A percentile compares a stretch with the other conserved stretches of the same genome.
Evolutionary conservation across 371 early-diverging fungal species (phyloP).

Genomic region (Mucor plumbeus): DNA sequence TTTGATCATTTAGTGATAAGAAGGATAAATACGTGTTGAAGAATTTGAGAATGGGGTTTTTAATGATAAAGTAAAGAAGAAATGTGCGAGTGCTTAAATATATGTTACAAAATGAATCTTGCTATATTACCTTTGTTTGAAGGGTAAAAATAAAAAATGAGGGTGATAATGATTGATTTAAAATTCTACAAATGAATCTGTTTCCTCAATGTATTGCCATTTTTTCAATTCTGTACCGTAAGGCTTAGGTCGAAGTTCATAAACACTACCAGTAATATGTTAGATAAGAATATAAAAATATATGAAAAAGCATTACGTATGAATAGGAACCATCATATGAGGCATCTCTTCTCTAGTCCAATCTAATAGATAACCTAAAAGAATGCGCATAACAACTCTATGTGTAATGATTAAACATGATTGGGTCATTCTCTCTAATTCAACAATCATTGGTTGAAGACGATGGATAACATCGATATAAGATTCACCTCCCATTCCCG

Average conservation of each 20-base stretch:
- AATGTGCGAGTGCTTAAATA: too few relatives aligned
- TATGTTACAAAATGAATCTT: too few relatives aligned
- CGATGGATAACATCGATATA: conserved; percentile 88
- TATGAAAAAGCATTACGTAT: conserved; percentile 40
- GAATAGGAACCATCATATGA: conserved; percentile 60
- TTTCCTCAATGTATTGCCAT: conserved; percentile 59
- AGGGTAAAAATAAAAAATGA: background rate
- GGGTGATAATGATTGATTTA: conserved; percentile 8
- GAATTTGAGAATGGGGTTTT: too few relatives aligned
- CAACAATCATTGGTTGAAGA: conserved; percentile 81
- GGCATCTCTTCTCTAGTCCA: conserved; percentile 75
- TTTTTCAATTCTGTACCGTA: conserved; percentile 77
- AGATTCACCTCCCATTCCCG: conserved; percentile 86
- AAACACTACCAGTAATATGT: conserved; percentile 33
- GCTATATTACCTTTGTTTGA: too few relatives aligned
- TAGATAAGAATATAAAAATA: background rate
- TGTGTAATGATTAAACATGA: conserved; percentile 80
- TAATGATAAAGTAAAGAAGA: too few relatives aligned
- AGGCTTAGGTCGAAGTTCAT: conserved; percentile 73
- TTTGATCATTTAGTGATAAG: too few relatives aligned
- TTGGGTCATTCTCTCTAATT: conserved; percentile 82
- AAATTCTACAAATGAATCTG: conserved; percentile 56
- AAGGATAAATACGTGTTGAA: too few relatives aligned
- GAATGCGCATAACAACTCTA: conserved; percentile 78
- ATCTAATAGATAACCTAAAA: conserved; percentile 79